Evolutionary conservation across 257 asterid genomes (phyloP), one percentile per base, ranked within the genome.

Genomic region (Gentiana macrophylla): DNA sequence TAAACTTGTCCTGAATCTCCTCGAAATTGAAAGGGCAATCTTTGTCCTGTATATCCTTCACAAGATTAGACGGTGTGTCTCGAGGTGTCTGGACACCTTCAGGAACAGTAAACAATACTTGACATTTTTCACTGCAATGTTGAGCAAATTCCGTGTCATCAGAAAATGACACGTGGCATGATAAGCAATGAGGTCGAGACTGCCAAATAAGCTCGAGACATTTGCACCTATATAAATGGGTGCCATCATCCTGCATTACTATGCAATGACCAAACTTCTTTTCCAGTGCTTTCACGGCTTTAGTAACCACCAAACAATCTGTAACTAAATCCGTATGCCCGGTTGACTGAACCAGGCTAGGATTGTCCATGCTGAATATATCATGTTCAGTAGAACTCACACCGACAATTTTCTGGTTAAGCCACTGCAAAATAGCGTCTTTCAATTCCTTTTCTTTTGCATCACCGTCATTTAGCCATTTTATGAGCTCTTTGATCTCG

Each of bases 171-270:
- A 56, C 79, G 64, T 92, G 97, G 65, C 99, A 92, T 35, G 86
- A 66, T 35, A 63, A 52, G 59, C 99, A 92, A 55, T 88, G 99
- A 54, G 55, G 71, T 65, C 79, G 79, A 67, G 83, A 73, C 6
- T 79, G 55, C 94, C 94, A 88, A 56, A 88, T 38, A 44, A 81
- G 74, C 72, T 92, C 97, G 46, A 92, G 81, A 77, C 99, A 92
- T 56, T 69, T 80, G 35, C 99, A 92, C 71, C 99, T 75, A 59
- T 61, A 68, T 70, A 87, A 67, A 36, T 53, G 56, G 52, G 43
- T 64, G 50, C 55, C 74, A 35, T 50, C 33, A 4, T 63, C 76
- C 62, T 70, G 67, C 12, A 59, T 67, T 67, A 70, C 75, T 59
- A 62, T 54, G 73, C 74, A 77, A 53, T 81, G 63, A 61, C 87